Conservation (phyloP, 2,329 filamentous ascomycete genomes). For the Blastomyces gilchristii region DNA sequence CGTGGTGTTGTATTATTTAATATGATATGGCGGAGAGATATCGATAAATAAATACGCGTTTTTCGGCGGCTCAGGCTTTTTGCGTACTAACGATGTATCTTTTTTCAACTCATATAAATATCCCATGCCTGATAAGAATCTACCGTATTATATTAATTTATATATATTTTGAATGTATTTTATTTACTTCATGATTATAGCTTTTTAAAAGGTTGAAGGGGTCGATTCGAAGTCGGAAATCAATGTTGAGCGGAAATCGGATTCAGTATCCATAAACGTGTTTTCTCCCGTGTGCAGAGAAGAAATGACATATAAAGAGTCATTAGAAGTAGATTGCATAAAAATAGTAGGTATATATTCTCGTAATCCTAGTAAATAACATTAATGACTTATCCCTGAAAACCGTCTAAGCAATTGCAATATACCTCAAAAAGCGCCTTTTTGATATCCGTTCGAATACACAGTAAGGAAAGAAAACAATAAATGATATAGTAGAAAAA, state of each 20-base stretch:
- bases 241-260: neutral
- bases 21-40: too few relatives aligned
- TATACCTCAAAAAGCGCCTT: slow-evolving; percentile 3
- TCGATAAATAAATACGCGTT: too few relatives aligned
- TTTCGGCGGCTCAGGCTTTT: neutral
- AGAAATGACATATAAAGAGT: neutral
- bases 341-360: slow-evolving; percentile 1
- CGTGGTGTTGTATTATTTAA: too few relatives aligned
- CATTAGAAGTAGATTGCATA: neutral
- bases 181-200: too few relatives aligned
- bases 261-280: neutral
- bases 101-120: too few relatives aligned
- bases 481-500: neutral
- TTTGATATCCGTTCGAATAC: neutral
- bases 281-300: neutral
- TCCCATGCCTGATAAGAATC: too few relatives aligned
- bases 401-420: neutral
- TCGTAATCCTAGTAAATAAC: slow-evolving; percentile 4
- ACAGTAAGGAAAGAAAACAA: neutral
- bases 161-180: too few relatives aligned
- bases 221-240: neutral
- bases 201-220: too few relatives aligned
- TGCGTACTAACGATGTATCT: neutral
- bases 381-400: slow-evolving; percentile 2
- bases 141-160: too few relatives aligned